Evolutionary conservation across 331 rosid species (phyloP), one percentile per base, ranked within the genome.

Genomic region (Rosa hybrid): DNA sequence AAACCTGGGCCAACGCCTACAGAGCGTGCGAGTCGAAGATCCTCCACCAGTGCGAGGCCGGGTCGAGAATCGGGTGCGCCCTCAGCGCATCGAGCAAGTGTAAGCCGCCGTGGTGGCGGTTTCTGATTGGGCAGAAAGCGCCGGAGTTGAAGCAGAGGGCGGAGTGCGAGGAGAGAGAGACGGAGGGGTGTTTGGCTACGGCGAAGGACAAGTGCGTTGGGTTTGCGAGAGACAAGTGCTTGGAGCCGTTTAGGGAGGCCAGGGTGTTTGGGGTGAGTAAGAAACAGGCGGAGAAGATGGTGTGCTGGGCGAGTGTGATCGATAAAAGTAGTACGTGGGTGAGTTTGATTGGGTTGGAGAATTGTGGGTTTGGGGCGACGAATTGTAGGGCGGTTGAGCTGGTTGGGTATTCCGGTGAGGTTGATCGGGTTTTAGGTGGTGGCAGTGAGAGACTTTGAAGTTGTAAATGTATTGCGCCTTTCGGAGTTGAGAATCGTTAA

Each of bases 51-150:
- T 94, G 97, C 78, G 88, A 78, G 76, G 84, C 83, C 38, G 94
- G 93, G 6, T 92, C 94, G 5, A 85, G 97, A 86, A 85, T 92
- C 64, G 97, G 93, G 17, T 94, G 98, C 75, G 89, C 97, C 2
- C 78, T 94, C 34, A 83, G 78, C 71, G 92, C 97, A 13, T 87
- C 97, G 51, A 76, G 72, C 68, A 86, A 71, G 71, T 90, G 97
- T 13, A 90, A 88, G 88, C 92, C 90, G 45, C 91, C 92, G 4
- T 91, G 97, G 92, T 91, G 97, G 98, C 86, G 85, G 53, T 56
- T 59, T 62, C 41, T 92, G 80, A 44, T 77, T 6, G 88, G 87
- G 41, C 68, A 53, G 67, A 86, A 81, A 56, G 81, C 59, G 10
- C 56, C 74, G 20, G 92, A 86, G 77, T 27, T 89, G 81, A 87